Conservation (phyloP, 192 early-diverging fungal species). For the Podila clonocystis region DNA sequence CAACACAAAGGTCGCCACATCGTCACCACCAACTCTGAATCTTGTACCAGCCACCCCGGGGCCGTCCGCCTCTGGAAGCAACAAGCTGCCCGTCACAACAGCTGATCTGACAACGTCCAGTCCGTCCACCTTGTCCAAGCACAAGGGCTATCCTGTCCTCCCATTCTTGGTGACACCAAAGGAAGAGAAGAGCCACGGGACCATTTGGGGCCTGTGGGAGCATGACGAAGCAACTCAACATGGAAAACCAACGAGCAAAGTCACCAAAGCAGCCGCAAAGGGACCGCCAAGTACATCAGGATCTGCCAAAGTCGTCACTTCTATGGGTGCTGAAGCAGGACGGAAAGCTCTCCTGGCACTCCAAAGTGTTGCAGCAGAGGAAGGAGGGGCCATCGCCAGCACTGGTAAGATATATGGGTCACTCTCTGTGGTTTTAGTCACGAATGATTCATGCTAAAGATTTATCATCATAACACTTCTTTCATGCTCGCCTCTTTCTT, state of each 20-base stretch:
- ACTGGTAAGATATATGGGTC: slow-evolving; percentile 14
- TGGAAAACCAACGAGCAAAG: slow-evolving; percentile 22
- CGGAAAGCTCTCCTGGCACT: slow-evolving; percentile 43
- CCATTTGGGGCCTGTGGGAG: slow-evolving; percentile 50
- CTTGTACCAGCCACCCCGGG: slow-evolving; percentile 46
- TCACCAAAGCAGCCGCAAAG: slow-evolving; percentile 30
- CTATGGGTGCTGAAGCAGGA: slow-evolving; percentile 44
- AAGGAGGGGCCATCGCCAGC: slow-evolving; percentile 28
- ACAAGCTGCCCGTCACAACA: slow-evolving; percentile 5
- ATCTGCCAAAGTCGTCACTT: slow-evolving; percentile 45
- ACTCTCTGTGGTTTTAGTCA: neutral
- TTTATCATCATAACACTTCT: neutral
- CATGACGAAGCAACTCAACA: slow-evolving; percentile 21
- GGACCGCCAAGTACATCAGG: slow-evolving; percentile 48
- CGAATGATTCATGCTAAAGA: neutral
- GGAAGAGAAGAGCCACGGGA: slow-evolving; percentile 46
- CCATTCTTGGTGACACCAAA: slow-evolving; percentile 46
- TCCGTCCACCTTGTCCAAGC: slow-evolving; percentile 47
- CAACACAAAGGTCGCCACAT: slow-evolving; percentile 33
- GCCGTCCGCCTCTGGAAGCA: slow-evolving; percentile 9
- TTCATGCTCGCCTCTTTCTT: neutral
- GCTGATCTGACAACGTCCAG: slow-evolving; percentile 24
- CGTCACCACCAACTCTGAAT: slow-evolving; percentile 38
- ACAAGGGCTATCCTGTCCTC: slow-evolving; percentile 41
- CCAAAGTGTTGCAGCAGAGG: slow-evolving; percentile 46